Conservation (phyloP, 169 alveolate genomes). For the Perkinsus olseni region DNA sequence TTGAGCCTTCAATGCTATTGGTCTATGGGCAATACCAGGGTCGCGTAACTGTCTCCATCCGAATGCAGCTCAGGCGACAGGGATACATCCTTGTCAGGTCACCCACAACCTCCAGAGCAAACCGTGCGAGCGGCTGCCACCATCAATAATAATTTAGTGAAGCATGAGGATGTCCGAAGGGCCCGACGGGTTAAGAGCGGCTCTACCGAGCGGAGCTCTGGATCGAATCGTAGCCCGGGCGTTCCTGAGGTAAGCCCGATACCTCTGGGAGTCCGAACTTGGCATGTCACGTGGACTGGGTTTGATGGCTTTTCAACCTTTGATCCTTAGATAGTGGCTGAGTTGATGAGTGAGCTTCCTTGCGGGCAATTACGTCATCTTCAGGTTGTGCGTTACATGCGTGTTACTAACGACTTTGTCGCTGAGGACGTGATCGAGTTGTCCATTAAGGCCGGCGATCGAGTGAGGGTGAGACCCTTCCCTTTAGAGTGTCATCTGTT, state of each 20-base stretch:
- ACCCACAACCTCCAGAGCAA: not conserved
- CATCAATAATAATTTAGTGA: no score
- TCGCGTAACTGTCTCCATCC: no score
- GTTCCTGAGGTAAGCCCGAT: not conserved
- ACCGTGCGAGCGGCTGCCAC: not conserved
- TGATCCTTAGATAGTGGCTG: no score
- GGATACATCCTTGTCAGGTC: no score
- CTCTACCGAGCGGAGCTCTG: not conserved
- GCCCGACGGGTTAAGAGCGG: not conserved
- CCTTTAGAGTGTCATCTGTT: not conserved
- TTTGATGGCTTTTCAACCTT: no score
- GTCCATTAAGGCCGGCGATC: not conserved
- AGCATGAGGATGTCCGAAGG: not conserved
- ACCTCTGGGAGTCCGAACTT: no score
- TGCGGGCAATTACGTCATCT: no score
- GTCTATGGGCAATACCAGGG: no score
- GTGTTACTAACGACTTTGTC: not conserved
- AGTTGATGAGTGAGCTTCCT: no score
- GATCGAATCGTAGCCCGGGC: not conserved
- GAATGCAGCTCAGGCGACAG: no score
- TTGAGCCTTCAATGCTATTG: no score
- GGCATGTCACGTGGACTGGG: no score
- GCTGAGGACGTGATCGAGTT: not conserved
- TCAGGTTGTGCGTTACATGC: not conserved
- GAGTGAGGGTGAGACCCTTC: not conserved